phyloP scores from a whole-genome alignment of 2,329 filamentous ascomycete genomes.

The Pleoardoris graminearum region DNA sequence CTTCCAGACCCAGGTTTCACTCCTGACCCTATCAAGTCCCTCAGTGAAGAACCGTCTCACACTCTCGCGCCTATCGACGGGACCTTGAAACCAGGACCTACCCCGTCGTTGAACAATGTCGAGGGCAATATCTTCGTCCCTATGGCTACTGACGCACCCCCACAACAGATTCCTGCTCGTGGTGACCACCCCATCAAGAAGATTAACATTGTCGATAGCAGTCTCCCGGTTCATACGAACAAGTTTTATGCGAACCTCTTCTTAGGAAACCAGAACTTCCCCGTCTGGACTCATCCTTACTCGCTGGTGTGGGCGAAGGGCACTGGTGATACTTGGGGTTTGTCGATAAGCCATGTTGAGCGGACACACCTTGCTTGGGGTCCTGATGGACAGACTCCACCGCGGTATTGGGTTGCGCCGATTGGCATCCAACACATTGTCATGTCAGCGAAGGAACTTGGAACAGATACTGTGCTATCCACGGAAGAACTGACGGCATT shows the following conservation, averaged over 20 bases:
- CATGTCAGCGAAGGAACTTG: slow-evolving; percentile 78
- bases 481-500: slow-evolving; percentile 59
- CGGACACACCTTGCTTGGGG: slow-evolving; percentile 63
- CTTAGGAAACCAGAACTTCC: slow-evolving; percentile 69
- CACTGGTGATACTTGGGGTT: slow-evolving; percentile 70
- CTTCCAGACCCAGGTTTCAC: slow-evolving; percentile 39
- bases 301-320: slow-evolving; percentile 52
- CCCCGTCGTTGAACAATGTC: slow-evolving; percentile 15
- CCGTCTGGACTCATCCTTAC: slow-evolving; percentile 72
- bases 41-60: slow-evolving; percentile 20
- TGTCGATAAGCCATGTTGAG: slow-evolving; percentile 77
- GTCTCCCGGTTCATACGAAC: slow-evolving; percentile 67
- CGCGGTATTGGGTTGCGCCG: slow-evolving; percentile 78
- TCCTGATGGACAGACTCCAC: slow-evolving; percentile 32
- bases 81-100: slow-evolving; percentile 35
- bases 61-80: slow-evolving; percentile 34
- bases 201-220: slow-evolving; percentile 43
- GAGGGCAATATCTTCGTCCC: slow-evolving; percentile 46
- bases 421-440: slow-evolving; percentile 81
- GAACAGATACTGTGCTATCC: slow-evolving; percentile 59
- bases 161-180: slow-evolving; percentile 41
- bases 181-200: slow-evolving; percentile 49
- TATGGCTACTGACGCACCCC: slow-evolving; percentile 47
- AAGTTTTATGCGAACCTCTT: slow-evolving; percentile 77
- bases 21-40: slow-evolving; percentile 27